Evolutionary conservation across 257 asterid genomes (phyloP).

Genomic region (Echites panduratus): DNA sequence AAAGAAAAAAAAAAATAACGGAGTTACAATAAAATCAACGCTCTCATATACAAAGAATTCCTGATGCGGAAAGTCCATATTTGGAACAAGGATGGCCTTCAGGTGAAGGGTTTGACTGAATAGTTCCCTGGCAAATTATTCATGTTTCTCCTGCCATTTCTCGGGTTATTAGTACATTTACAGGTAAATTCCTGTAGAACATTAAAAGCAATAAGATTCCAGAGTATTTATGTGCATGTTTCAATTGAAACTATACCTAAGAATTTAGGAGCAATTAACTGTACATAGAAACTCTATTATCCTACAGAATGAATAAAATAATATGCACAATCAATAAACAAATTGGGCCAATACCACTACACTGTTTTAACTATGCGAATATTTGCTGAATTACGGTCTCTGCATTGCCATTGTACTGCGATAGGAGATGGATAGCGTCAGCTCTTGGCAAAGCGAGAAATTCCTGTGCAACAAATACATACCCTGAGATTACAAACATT

Average conservation of each 20-base stretch:
- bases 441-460: slow-evolving; percentile 96
- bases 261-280: not conserved
- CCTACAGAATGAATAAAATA: slow-evolving; percentile 14
- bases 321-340: slow-evolving; percentile 20
- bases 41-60: no score
- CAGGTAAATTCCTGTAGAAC: not conserved
- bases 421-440: slow-evolving; percentile 94
- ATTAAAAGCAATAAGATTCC: not conserved
- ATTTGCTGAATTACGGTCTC: slow-evolving; percentile 93
- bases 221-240: not conserved
- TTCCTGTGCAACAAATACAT: slow-evolving; percentile 50
- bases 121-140: not conserved
- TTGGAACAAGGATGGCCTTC: not conserved
- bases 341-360: slow-evolving; percentile 10
- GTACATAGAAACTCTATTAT: not conserved
- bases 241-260: not conserved
- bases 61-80: no score
- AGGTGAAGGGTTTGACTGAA: not conserved
- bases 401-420: slow-evolving; percentile 86
- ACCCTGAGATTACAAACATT: not conserved
- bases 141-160: not conserved
- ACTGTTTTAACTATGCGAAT: slow-evolving; percentile 40
- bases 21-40: no score
- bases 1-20: no score
- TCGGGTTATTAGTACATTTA: not conserved